Percentiles rank a stretch among this genome's conserved stretches.
These are phyloP conservation scores for Astrothelium subdiscretum DNA, from an alignment of 495 filamentous ascomycete species.

Conservation along the genomic window DNA sequence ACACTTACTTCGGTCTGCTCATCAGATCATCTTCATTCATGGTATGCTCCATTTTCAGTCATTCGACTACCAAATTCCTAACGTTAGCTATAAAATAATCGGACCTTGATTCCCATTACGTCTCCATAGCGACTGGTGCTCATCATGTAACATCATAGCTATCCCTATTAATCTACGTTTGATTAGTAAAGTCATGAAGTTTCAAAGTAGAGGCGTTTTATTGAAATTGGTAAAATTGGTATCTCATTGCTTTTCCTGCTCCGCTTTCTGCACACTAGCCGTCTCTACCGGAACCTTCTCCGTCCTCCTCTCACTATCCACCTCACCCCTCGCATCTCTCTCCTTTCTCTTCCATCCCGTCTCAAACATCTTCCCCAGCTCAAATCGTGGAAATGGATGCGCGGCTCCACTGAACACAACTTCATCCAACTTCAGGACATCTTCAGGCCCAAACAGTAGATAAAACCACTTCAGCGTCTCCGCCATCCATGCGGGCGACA, in stretches of 20 bases:
- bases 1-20: no score
- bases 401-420: slow-evolving; percentile 94
- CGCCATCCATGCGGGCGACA: slow-evolving; percentile 55
- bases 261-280: background rate
- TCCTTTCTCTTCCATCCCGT: slow-evolving; percentile 81
- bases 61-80: no score
- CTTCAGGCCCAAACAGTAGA: slow-evolving; percentile 76
- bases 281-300: background rate
- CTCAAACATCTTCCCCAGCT: slow-evolving; percentile 61
- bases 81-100: no score
- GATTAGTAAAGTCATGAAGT: no score
- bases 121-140: no score
- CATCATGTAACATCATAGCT: no score
- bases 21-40: no score
- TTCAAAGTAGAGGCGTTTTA: no score
- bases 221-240: background rate
- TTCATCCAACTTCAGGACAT: slow-evolving; percentile 71
- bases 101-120: no score
- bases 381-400: slow-evolving; percentile 79
- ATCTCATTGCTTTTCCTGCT: background rate
- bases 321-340: slow-evolving; percentile 27
- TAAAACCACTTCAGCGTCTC: slow-evolving; percentile 99
- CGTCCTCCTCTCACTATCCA: slow-evolving; percentile 6
- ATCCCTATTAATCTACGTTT: no score
- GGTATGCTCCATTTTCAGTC: no score